phyloP scores from a whole-genome alignment of 331 rosid species.

The Quercus tomentella region DNA sequence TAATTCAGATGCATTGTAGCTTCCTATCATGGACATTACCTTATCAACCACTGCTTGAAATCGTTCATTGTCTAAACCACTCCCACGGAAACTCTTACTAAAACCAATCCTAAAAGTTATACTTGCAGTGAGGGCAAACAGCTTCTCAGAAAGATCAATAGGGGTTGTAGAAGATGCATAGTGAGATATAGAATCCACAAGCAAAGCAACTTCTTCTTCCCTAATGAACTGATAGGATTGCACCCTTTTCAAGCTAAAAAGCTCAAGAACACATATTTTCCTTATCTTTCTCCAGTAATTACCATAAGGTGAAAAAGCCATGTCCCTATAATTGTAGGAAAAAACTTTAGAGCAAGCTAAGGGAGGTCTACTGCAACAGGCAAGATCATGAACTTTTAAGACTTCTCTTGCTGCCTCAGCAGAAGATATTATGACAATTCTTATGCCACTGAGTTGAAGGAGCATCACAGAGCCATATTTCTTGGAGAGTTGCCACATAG shows the following conservation, averaged over 20 bases:
- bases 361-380: constrained; percentile 23
- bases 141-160: constrained; percentile 51
- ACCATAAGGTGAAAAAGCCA: constrained; percentile 24
- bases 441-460: constrained; percentile 16
- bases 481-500: constrained; percentile 27
- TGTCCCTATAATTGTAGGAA: constrained; percentile 19
- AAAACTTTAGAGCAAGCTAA: neutral
- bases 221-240: constrained; percentile 17
- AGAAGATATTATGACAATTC: constrained; percentile 22
- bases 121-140: constrained; percentile 14
- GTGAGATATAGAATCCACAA: constrained; percentile 27
- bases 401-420: constrained; percentile 23
- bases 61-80: constrained; percentile 4
- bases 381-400: constrained; percentile 26
- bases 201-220: constrained; percentile 31
- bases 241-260: constrained; percentile 30
- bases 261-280: constrained; percentile 32
- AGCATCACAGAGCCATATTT: constrained; percentile 34
- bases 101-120: constrained; percentile 31
- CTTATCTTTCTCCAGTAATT: constrained; percentile 43
- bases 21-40: constrained; percentile 2
- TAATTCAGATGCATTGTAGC: constrained; percentile 15
- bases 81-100: constrained; percentile 31
- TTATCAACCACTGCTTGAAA: constrained; percentile 21
- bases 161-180: neutral